phyloP scores from a whole-genome alignment of 176 grass and related monocot genomes.

The Carex littledalei region DNA sequence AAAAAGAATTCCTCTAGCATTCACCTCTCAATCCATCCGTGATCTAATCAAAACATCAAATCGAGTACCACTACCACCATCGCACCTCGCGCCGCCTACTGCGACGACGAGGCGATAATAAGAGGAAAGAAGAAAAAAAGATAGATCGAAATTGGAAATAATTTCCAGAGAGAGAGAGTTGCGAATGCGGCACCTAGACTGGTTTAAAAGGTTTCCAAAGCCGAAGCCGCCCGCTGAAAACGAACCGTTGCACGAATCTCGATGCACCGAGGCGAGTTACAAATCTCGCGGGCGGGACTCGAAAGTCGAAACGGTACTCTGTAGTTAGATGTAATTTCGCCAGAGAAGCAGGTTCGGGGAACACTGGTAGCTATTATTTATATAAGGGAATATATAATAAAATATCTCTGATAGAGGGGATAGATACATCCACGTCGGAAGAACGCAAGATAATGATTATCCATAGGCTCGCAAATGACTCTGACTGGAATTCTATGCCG shows the following conservation, averaged over 20 bases:
- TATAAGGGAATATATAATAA: neutral
- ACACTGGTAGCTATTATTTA: neutral
- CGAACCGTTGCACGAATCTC: constrained; percentile 4
- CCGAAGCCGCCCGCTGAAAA: neutral
- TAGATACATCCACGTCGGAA: neutral
- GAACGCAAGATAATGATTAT: neutral
- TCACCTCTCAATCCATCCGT: neutral
- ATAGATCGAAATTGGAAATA: neutral
- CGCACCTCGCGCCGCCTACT: constrained; percentile 12
- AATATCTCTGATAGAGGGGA: neutral
- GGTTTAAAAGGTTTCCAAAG: neutral
- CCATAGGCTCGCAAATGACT: neutral
- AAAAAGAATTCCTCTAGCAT: neutral
- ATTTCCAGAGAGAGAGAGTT: neutral
- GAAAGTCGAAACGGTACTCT: neutral
- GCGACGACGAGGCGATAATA: constrained; percentile 3
- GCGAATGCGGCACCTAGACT: neutral
- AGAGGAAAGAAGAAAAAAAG: neutral
- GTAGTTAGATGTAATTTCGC: neutral
- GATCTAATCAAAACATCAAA: neutral
- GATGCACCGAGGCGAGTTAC: neutral
- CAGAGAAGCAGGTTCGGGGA: neutral
- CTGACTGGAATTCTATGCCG: neutral
- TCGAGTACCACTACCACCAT: neutral
- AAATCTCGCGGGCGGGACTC: neutral